Evolutionary conservation across 495 filamentous ascomycete species (phyloP), one percentile per base, ranked within the genome.

Genomic region (Hypoxylon intermedium): DNA sequence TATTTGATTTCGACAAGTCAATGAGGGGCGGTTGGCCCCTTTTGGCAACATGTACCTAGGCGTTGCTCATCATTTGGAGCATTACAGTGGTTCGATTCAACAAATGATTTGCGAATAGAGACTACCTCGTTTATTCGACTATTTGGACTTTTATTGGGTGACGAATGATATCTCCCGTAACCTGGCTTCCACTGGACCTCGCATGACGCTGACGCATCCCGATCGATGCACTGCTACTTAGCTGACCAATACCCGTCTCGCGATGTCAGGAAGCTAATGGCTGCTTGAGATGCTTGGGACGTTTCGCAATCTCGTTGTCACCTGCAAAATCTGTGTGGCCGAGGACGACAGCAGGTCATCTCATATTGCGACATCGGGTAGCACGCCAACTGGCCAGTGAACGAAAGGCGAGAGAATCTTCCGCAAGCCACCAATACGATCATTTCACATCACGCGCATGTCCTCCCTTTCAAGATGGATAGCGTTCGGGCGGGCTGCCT

Each of bases 1-100:
- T 60, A 64, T 60, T 65, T 65, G 62, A 65, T 65, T 65, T 65
- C 62, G 62, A 52, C 56, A 44, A 49, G 62, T 65, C 56, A 43
- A 53, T 45, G 23, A 43, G 47, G 41, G 52, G 55, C 46, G 41
- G 41, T 42, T 57, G 48, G 62, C 18, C 51, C 55, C 38, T 28
- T 37, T 60, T 60, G 52, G 23, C 56, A 65, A 55, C 62, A 60
- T 65, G 62, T 65, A 65, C 47, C 56, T 65, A 65, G 51, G 56
- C 62, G 56, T 65, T 60, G 62, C 62, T 57, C 50, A 33, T 60
- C 52, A 60, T 42, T n/a, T 60, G 52, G 46, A 20, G 45, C 61
- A 59, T 64, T 23, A 55, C 42, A 30, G 40, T 64, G 53, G 54
- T 53, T 64, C 53, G 49, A 53, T 37, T 38, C 36, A 47, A 0